Evolutionary conservation across 163 green algal species (phyloP).

Genomic region (Scenedesmus sp.): DNA sequence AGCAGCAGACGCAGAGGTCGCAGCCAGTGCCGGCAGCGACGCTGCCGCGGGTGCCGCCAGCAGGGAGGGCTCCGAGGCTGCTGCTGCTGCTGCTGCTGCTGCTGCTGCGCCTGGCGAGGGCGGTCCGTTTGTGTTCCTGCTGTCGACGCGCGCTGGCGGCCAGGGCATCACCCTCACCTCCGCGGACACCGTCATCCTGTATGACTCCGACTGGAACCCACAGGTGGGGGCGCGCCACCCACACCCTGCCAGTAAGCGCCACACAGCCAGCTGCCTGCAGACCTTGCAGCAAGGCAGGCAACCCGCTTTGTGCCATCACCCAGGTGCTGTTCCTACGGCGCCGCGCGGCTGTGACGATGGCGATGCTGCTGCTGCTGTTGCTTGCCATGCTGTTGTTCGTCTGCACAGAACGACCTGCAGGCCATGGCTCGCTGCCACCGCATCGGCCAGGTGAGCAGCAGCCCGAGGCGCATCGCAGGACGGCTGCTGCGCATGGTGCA

Average conservation of each 20-base stretch:
- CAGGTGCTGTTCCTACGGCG: background rate
- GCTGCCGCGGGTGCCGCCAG: conserved; percentile 5
- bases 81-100: background rate
- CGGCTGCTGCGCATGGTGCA: background rate
- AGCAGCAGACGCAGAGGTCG: background rate
- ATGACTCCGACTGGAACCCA: conserved; percentile 85
- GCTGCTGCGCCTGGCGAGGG: conserved; percentile 26
- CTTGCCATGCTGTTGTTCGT: background rate
- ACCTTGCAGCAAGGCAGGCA: background rate
- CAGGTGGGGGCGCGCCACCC: conserved; percentile 30
- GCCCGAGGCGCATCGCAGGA: background rate
- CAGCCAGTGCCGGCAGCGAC: background rate
- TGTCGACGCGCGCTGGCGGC: conserved; percentile 91
- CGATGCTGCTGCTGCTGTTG: background rate
- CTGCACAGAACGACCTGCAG: conserved; percentile 72
- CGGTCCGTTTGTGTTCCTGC: conserved; percentile 92
- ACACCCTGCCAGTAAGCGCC: background rate
- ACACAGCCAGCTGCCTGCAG: background rate
- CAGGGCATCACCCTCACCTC: conserved; percentile 98
- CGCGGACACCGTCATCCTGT: conserved; percentile 96
- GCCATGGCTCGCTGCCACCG: conserved; percentile 98
- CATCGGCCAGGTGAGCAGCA: conserved; percentile 90
- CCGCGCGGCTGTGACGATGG: background rate
- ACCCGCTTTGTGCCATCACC: background rate
- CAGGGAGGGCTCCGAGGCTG: background rate